These are phyloP conservation scores for Macrophomina pseudophaseolina DNA, from an alignment of 2,329 filamentous ascomycete species.

Conservation along the genomic window DNA sequence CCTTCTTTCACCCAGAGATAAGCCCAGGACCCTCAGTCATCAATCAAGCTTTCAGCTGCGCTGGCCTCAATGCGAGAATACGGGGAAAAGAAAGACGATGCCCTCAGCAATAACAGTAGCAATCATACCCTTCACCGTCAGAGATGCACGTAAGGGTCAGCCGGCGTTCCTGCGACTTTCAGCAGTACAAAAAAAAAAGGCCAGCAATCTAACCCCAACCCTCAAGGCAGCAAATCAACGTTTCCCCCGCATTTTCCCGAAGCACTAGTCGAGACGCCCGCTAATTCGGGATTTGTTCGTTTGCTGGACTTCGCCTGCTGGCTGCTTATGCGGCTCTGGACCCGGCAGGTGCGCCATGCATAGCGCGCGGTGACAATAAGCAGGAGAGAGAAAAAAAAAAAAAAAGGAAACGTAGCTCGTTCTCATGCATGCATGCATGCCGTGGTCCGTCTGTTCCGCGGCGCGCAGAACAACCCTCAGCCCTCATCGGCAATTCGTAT, in stretches of 20 bases:
- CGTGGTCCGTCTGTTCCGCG: neutral
- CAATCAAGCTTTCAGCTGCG: conserved; percentile 3
- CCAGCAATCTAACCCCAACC: conserved; percentile 16
- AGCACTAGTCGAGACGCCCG: neutral
- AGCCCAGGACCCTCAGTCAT: neutral
- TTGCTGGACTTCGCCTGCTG: no score
- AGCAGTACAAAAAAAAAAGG: neutral
- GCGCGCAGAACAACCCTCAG: neutral
- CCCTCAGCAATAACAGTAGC: neutral
- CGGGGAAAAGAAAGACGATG: neutral
- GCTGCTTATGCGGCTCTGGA: neutral
- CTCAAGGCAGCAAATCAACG: conserved; percentile 21
- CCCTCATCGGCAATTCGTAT: neutral
- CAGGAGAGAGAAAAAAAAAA: neutral
- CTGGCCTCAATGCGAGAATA: neutral
- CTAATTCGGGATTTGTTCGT: neutral
- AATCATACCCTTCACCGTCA: neutral
- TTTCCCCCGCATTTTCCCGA: neutral
- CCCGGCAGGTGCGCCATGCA: neutral
- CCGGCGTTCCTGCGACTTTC: neutral
- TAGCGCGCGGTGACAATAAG: neutral
- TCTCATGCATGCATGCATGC: neutral
- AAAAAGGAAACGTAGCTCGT: neutral
- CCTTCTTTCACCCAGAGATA: neutral
- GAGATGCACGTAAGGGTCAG: neutral